Percentiles rank a stretch among this genome's conserved stretches.
phyloP scores from a whole-genome alignment of 176 grass and related monocot genomes.

The Rhynchospora pubera region DNA sequence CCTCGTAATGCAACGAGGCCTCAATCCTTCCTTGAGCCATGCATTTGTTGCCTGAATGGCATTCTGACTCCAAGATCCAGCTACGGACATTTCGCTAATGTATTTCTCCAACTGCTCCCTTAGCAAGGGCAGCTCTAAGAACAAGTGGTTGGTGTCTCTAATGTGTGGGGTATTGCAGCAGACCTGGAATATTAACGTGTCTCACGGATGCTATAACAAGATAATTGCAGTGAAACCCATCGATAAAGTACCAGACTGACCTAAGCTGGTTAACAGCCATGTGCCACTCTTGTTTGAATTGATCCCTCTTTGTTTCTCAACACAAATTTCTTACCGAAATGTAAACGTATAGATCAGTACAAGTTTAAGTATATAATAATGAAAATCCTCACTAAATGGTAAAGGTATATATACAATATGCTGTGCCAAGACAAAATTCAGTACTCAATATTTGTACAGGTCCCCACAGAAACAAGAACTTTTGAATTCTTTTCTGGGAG shows the following conservation, averaged over 20 bases:
- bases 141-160: conserved; percentile 88
- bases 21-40: conserved; percentile 66
- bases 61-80: conserved; percentile 94
- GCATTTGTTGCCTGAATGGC: conserved; percentile 82
- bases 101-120: conserved; percentile 74
- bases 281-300: background rate
- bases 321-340: background rate
- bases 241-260: background rate
- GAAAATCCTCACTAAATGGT: too few relatives aligned
- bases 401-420: background rate
- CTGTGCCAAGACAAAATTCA: background rate
- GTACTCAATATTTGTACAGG: background rate
- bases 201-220: background rate
- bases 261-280: background rate
- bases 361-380: too few relatives aligned
- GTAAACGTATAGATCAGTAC: too few relatives aligned
- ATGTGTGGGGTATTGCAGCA: conserved; percentile 65
- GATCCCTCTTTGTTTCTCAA: background rate
- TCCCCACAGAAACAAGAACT: background rate
- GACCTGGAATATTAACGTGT: conserved; percentile 30
- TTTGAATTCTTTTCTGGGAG: background rate
- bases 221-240: background rate
- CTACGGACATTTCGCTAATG: conserved; percentile 69
- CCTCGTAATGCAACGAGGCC: conserved; percentile 68
- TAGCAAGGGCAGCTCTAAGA: conserved; percentile 84